Percentiles rank a stretch among this genome's conserved stretches.
phyloP scores from a whole-genome alignment of 2,329 filamentous ascomycete genomes.

The Beauveria sp. region DNA sequence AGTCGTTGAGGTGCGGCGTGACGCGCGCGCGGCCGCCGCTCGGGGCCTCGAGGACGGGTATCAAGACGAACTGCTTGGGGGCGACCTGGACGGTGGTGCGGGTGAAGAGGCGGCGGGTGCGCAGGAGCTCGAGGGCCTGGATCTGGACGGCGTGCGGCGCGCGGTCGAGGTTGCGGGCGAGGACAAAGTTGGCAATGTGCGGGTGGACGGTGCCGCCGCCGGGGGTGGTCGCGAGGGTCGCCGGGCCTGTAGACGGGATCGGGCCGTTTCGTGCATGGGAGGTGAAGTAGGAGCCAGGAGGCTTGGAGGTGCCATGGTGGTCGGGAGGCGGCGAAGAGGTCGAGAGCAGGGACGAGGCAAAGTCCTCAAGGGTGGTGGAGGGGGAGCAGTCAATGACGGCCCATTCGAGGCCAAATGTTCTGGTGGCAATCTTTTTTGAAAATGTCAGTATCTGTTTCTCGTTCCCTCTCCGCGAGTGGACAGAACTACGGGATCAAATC shows the following conservation, averaged over 20 bases:
- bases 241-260: background rate
- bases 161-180: slow-evolving; percentile 71
- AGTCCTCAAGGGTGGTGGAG: slow-evolving; percentile 71
- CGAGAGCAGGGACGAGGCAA: slow-evolving; percentile 62
- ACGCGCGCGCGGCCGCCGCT: slow-evolving; percentile 42
- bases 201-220: slow-evolving; percentile 13
- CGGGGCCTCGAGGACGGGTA: slow-evolving; percentile 57
- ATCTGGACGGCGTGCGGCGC: slow-evolving; percentile 74
- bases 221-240: slow-evolving; percentile 11
- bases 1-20: slow-evolving; percentile 62
- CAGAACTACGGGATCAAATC: background rate
- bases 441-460: background rate
- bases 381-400: slow-evolving; percentile 65
- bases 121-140: slow-evolving; percentile 70
- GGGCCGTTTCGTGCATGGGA: slow-evolving; percentile 9
- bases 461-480: too few species aligned
- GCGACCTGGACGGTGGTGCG: slow-evolving; percentile 65
- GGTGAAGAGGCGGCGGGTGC: slow-evolving; percentile 70
- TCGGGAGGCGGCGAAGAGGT: slow-evolving; percentile 13
- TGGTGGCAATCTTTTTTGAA: slow-evolving; percentile 48
- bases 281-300: slow-evolving; percentile 24
- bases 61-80: slow-evolving; percentile 71
- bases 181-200: slow-evolving; percentile 70
- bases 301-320: slow-evolving; percentile 18
- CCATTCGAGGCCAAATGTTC: slow-evolving; percentile 65